Evolutionary conservation across 2,329 filamentous ascomycete genomes (phyloP).

Genomic region (Calonectria pauciramosa): DNA sequence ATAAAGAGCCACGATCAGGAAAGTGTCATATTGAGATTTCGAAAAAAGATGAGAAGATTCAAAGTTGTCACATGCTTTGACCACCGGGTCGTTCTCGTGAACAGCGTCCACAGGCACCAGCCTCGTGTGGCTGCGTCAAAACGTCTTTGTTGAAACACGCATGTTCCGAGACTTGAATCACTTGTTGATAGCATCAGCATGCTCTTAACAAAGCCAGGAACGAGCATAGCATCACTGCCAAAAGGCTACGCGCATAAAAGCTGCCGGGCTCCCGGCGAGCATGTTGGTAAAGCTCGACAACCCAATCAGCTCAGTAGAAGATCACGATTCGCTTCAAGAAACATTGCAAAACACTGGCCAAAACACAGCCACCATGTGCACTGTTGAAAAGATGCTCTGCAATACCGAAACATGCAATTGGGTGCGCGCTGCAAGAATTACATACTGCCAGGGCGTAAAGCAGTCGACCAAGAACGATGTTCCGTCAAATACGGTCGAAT

Average conservation of each 20-base stretch:
- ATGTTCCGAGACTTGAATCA: neutral
- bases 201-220: neutral
- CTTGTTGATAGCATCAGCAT: neutral
- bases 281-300: neutral
- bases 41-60: neutral
- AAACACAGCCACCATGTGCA: neutral
- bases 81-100: neutral
- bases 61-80: neutral
- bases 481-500: neutral
- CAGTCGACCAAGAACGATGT: neutral
- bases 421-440: neutral
- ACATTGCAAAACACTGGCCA: neutral
- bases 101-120: neutral
- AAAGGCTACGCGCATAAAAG: neutral
- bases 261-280: neutral
- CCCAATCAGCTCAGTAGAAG: neutral
- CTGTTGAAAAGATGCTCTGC: neutral
- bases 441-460: neutral
- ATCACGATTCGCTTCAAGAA: neutral
- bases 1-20: neutral
- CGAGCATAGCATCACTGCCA: neutral
- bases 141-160: neutral
- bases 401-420: neutral
- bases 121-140: constrained; percentile 1
- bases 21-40: neutral